These are phyloP conservation scores for Pouteria glomerata DNA, from an alignment of 148 eudicot genomes.

Conservation along the genomic window DNA sequence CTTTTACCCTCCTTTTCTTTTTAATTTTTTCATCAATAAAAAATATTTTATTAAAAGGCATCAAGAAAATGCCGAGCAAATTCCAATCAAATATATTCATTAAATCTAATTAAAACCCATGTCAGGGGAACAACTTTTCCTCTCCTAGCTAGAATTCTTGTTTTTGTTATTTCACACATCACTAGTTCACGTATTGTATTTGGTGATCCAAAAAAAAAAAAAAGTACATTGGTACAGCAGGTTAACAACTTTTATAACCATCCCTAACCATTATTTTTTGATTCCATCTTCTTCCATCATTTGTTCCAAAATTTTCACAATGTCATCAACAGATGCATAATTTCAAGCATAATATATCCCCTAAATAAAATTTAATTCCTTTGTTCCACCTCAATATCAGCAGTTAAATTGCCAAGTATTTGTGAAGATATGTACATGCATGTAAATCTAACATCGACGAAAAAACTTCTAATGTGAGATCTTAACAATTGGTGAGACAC, in stretches of 20 bases:
- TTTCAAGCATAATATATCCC: not conserved
- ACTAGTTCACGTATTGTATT: no score
- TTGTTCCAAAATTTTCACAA: not conserved
- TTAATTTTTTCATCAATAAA: no score
- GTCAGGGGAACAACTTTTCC: not conserved
- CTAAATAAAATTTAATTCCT: not conserved
- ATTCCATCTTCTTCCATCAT: not conserved
- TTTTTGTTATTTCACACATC: not conserved
- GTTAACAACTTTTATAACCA: not conserved
- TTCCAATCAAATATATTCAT: no score
- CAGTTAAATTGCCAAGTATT: not conserved
- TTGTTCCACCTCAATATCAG: not conserved
- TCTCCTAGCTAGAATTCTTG: not conserved
- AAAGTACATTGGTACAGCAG: no score
- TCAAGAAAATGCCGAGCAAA: no score
- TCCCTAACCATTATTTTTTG: not conserved
- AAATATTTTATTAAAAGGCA: no score
- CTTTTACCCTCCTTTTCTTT: no score
- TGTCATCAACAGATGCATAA: not conserved
- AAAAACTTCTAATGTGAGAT: constrained; percentile 1
- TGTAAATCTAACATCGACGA: not conserved
- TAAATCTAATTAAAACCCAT: no score
- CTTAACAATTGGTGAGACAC: constrained; percentile 70
- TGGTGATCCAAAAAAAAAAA: no score
- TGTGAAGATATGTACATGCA: not conserved